phyloP scores from a whole-genome alignment of 495 filamentous ascomycete genomes.

The Aspergillus baeticus region DNA sequence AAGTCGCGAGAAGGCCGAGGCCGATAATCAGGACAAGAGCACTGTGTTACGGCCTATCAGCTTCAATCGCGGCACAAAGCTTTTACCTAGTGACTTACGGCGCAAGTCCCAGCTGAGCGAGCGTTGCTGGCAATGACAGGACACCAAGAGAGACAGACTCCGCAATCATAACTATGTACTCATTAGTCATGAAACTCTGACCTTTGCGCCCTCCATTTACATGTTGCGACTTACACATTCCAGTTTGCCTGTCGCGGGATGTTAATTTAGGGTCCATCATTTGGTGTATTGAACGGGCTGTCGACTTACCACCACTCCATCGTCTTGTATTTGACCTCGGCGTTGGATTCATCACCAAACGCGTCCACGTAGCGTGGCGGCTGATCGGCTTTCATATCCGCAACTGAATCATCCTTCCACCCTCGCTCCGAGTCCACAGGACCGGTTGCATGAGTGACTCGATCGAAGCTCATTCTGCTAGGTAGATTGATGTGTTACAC shows the following conservation, averaged over 20 bases:
- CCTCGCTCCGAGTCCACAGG: neutral
- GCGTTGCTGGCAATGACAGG: slow-evolving; percentile 59
- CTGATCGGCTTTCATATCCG: neutral
- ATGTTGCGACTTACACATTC: slow-evolving; percentile 24
- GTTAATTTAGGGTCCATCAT: neutral
- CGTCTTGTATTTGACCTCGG: slow-evolving; percentile 48
- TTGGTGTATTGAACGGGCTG: neutral
- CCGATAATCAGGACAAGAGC: slow-evolving; percentile 63
- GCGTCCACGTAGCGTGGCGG: slow-evolving; percentile 27
- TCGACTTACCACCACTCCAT: slow-evolving; percentile 46
- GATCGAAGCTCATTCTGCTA: neutral
- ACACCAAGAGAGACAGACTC: slow-evolving; percentile 69
- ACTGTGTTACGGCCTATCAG: slow-evolving; percentile 8
- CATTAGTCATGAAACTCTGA: neutral
- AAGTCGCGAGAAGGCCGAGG: slow-evolving; percentile 67
- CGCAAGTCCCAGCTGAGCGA: slow-evolving; percentile 63
- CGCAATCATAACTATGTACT: slow-evolving; percentile 56
- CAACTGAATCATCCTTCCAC: neutral
- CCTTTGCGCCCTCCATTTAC: neutral
- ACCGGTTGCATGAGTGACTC: neutral
- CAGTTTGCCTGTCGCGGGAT: slow-evolving; percentile 32
- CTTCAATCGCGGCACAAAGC: too few species aligned
- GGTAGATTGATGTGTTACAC: neutral
- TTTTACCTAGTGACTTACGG: slow-evolving; percentile 21
- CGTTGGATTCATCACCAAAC: slow-evolving; percentile 43